phyloP scores from a whole-genome alignment of 2,329 filamentous ascomycete species.

The Pseudogymnoascus sp. region DNA sequence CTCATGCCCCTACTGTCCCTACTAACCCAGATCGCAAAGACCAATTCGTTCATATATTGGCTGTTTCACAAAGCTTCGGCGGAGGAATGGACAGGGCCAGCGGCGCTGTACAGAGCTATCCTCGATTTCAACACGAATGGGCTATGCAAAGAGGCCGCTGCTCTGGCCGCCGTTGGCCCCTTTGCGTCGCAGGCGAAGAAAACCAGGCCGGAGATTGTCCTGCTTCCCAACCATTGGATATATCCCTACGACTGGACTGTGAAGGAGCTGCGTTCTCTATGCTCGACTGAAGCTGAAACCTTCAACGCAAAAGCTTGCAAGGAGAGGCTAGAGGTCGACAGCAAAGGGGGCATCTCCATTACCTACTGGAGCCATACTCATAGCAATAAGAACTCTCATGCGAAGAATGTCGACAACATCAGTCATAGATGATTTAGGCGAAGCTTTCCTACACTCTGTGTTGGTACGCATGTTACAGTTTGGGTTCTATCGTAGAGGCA shows the following conservation, averaged over 20 bases:
- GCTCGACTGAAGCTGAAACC: background rate
- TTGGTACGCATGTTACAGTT: background rate
- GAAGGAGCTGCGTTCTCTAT: no score
- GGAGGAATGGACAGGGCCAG: background rate
- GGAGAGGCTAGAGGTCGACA: background rate
- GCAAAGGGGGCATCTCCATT: background rate
- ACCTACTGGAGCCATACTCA: background rate
- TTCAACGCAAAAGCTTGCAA: background rate
- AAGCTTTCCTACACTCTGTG: background rate
- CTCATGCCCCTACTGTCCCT: slow-evolving; percentile 22
- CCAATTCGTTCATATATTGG: background rate
- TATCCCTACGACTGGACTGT: no score
- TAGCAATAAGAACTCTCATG: background rate
- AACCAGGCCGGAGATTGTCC: slow-evolving; percentile 14
- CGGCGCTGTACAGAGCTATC: background rate
- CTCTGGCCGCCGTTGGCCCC: background rate
- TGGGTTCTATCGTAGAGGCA: background rate
- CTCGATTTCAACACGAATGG: slow-evolving; percentile 2
- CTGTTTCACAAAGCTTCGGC: background rate
- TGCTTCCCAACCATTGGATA: no score
- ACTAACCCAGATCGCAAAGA: background rate
- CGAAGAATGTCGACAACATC: background rate
- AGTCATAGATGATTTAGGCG: background rate
- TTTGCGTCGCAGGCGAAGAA: background rate
- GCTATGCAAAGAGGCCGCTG: background rate